Conservation (phyloP, 108 stramenopile genomes). For the Phaeodactylum tricornutum region DNA sequence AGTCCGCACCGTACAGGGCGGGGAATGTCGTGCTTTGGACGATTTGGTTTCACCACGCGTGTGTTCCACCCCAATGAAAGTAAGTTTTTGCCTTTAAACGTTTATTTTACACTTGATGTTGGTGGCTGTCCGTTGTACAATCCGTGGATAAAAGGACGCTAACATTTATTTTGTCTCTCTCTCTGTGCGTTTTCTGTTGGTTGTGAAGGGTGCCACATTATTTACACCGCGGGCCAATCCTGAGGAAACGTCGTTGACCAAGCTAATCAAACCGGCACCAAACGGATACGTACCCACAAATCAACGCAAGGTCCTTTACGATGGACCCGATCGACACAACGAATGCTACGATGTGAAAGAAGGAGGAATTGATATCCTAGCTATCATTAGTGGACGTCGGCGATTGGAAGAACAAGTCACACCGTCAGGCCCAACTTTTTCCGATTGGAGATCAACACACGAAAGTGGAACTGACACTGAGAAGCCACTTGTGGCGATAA, state of each 20-base stretch:
- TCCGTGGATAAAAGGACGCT: not conserved
- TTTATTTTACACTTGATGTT: too few relatives aligned
- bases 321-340: conserved; percentile 50
- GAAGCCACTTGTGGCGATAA: not conserved
- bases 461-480: not conserved
- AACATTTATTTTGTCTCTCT: not conserved
- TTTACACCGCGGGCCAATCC: conserved; percentile 69
- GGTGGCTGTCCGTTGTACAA: too few relatives aligned
- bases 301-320: conserved; percentile 27
- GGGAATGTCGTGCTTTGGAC: conserved; percentile 33
- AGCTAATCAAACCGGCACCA: conserved; percentile 31
- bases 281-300: conserved; percentile 33
- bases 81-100: too few relatives aligned
- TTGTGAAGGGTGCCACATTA: conserved; percentile 31
- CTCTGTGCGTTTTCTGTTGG: not conserved
- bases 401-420: conserved; percentile 11
- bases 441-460: too few relatives aligned
- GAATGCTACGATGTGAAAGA: conserved; percentile 32
- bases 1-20: conserved; percentile 13
- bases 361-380: conserved; percentile 47
- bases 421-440: too few relatives aligned
- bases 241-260: conserved; percentile 35
- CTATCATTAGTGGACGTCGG: conserved; percentile 28
- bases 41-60: conserved; percentile 28
- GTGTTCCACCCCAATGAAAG: conserved; percentile 49